Percentiles rank a stretch among this genome's conserved stretches.
Evolutionary conservation across 805 yeast species (phyloP).

Genomic region (Myxozyma melibiosi): DNA sequence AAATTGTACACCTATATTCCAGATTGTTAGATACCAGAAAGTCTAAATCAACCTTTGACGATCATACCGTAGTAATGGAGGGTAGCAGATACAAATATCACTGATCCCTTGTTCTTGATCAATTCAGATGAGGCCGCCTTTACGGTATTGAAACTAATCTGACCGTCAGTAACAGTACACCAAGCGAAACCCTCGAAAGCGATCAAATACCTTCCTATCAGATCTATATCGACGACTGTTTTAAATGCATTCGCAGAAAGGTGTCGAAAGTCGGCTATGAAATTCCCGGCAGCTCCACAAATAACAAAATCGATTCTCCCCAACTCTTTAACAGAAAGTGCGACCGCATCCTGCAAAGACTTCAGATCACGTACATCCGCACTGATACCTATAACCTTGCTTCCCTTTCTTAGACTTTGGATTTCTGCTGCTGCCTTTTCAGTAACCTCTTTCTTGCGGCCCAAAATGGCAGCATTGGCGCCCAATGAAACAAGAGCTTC

Average conservation of each 20-base stretch:
- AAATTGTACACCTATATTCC: constrained; percentile 53
- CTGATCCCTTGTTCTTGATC: constrained; percentile 61
- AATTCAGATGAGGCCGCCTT: constrained; percentile 77
- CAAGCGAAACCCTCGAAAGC: neutral
- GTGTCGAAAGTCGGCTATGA: constrained; percentile 74
- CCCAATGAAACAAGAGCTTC: constrained; percentile 84
- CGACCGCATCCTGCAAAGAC: constrained; percentile 64
- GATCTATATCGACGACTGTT: constrained; percentile 82
- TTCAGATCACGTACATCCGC: constrained; percentile 76
- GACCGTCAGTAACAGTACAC: neutral
- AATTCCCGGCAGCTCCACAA: constrained; percentile 97
- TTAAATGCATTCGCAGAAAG: constrained; percentile 85
- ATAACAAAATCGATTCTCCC: constrained; percentile 86
- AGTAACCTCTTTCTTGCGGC: constrained; percentile 72
- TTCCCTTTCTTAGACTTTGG: constrained; percentile 55
- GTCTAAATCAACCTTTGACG: neutral
- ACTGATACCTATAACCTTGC: constrained; percentile 70
- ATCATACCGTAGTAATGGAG: constrained; percentile 74
- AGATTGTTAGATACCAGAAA: no score
- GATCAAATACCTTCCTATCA: constrained; percentile 66
- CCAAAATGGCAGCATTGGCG: constrained; percentile 82
- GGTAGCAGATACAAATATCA: constrained; percentile 82
- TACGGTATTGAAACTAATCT: constrained; percentile 65
- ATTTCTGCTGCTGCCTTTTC: constrained; percentile 68
- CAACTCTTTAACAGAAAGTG: constrained; percentile 61